A percentile compares a stretch with the other conserved stretches of the same genome.
These are phyloP conservation scores for Amanita thiersii DNA, from an alignment of 768 basidiomycete species.

Conservation along the genomic window DNA sequence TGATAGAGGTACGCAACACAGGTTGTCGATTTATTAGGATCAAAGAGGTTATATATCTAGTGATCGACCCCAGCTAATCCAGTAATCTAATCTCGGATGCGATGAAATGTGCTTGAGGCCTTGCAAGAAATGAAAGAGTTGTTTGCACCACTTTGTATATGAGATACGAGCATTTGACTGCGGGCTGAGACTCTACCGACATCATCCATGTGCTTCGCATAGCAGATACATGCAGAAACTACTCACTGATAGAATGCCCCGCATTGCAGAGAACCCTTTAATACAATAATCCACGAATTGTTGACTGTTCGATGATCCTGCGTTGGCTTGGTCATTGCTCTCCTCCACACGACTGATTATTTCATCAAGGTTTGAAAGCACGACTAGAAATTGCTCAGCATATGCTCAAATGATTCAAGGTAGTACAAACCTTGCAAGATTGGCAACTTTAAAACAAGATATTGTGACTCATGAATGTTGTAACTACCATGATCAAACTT, in stretches of 20 bases:
- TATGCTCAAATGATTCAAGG: not conserved
- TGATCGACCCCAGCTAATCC: conserved; percentile 20
- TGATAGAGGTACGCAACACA: no score
- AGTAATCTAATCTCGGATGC: conserved; percentile 23
- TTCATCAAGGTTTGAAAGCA: conserved; percentile 36
- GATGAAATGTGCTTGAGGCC: conserved; percentile 22
- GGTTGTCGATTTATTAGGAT: not conserved
- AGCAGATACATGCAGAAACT: not conserved
- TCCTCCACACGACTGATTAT: conserved; percentile 15
- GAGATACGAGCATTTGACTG: conserved; percentile 13
- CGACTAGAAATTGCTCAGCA: conserved; percentile 20
- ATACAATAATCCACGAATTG: conserved; percentile 31
- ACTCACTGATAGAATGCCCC: conserved; percentile 34
- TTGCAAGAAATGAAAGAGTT: conserved; percentile 20
- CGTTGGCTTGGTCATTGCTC: conserved; percentile 9
- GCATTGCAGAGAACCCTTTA: conserved; percentile 44
- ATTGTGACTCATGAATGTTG: conserved; percentile 22
- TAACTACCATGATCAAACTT: conserved; percentile 16
- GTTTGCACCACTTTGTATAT: conserved; percentile 27
- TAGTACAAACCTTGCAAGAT: conserved; percentile 19
- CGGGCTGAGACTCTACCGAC: conserved; percentile 11
- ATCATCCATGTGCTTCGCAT: not conserved
- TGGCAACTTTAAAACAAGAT: conserved; percentile 23
- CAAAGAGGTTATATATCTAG: not conserved
- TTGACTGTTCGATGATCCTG: conserved; percentile 21